phyloP scores from a whole-genome alignment of 2,329 filamentous ascomycete genomes.

The Rutstroemia sp. region DNA sequence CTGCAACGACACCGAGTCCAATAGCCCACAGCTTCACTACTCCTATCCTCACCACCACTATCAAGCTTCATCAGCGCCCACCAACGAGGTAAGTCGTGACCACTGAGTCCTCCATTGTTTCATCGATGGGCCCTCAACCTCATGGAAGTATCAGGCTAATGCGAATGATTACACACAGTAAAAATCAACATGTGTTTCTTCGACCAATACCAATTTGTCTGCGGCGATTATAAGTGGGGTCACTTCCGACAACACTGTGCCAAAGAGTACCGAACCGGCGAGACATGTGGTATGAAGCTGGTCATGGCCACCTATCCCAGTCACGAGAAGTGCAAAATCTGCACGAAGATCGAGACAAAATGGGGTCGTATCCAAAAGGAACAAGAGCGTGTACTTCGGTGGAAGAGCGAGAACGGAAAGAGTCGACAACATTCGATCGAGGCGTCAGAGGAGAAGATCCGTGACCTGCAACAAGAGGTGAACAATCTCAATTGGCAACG shows the following conservation, averaged over 20 bases:
- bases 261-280: conserved; percentile 90
- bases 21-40: neutral
- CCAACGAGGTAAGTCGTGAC: conserved; percentile 21
- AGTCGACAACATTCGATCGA: conserved; percentile 62
- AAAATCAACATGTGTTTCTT: conserved; percentile 80
- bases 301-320: conserved; percentile 66
- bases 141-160: conserved; percentile 14
- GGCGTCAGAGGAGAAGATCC: conserved; percentile 62
- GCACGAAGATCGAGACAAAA: conserved; percentile 85
- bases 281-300: conserved; percentile 92
- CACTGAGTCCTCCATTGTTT: conserved; percentile 12
- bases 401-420: conserved; percentile 53
- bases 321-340: conserved; percentile 64
- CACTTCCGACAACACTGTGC: conserved; percentile 89
- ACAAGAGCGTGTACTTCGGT: conserved; percentile 65
- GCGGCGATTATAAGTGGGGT: conserved; percentile 92
- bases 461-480: conserved; percentile 55
- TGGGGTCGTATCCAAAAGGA: conserved; percentile 68
- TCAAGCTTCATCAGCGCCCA: neutral
- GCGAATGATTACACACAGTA: conserved; percentile 9
- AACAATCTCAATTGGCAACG: conserved; percentile 32
- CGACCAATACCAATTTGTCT: conserved; percentile 78
- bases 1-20: conserved; percentile 3
- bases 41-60: no score
- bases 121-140: conserved; percentile 9